Evolutionary conservation across 2,329 filamentous ascomycete genomes (phyloP).

Genomic region (Fusarium sp.): DNA sequence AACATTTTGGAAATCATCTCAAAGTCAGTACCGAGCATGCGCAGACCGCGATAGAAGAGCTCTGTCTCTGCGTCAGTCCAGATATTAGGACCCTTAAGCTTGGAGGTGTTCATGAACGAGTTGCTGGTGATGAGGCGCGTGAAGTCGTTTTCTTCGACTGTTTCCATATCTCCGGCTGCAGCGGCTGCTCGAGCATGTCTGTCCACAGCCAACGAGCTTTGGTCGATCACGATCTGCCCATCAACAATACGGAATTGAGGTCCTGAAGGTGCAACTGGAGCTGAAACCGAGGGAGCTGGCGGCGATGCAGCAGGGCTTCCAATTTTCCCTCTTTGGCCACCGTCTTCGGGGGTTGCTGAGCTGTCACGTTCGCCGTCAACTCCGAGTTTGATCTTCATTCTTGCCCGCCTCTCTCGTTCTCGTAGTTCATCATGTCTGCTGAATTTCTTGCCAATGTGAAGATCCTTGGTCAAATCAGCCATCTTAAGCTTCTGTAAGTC

Average conservation of each 20-base stretch:
- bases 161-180: conserved; percentile 62
- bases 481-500: conserved; percentile 75
- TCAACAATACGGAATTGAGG: conserved; percentile 72
- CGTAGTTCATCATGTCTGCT: conserved; percentile 78
- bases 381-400: conserved; percentile 46
- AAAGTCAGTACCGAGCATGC: conserved; percentile 85
- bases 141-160: conserved; percentile 81
- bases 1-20: conserved; percentile 83
- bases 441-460: conserved; percentile 78
- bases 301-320: conserved; percentile 39
- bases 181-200: conserved; percentile 70
- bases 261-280: conserved; percentile 50
- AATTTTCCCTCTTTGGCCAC: conserved; percentile 28
- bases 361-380: conserved; percentile 38
- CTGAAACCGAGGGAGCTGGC: conserved; percentile 38
- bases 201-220: conserved; percentile 73
- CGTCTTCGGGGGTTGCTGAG: conserved; percentile 34
- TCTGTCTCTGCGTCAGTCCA: conserved; percentile 80
- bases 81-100: conserved; percentile 69
- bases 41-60: conserved; percentile 78
- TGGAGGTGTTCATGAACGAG: conserved; percentile 70
- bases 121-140: conserved; percentile 75
- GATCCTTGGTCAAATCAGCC: conserved; percentile 75
- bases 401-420: conserved; percentile 67
- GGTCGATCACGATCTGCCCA: conserved; percentile 77